Percentiles rank a stretch among this genome's conserved stretches.
phyloP scores from a whole-genome alignment of 306 rosid genomes.

The Gleditsia sinensis region DNA sequence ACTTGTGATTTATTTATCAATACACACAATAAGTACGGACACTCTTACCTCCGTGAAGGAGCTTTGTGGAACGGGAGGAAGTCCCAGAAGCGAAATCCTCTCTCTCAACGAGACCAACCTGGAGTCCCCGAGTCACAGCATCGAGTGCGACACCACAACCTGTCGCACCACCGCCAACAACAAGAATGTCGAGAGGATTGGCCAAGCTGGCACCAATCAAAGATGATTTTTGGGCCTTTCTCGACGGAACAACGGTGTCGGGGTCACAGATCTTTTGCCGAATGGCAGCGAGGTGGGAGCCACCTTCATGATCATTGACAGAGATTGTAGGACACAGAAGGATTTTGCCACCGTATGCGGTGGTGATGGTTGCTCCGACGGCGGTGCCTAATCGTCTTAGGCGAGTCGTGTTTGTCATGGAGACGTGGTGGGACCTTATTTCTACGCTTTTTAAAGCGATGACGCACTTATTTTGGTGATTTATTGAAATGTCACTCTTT shows the following conservation, averaged over 20 bases:
- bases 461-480: no score
- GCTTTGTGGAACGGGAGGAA: constrained; percentile 92
- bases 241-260: constrained; percentile 53
- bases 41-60: constrained; percentile 81
- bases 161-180: constrained; percentile 91
- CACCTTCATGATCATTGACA: constrained; percentile 43
- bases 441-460: no score
- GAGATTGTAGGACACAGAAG: constrained; percentile 43
- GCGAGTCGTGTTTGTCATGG: constrained; percentile 55
- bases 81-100: constrained; percentile 94
- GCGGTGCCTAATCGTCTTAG: constrained; percentile 56
- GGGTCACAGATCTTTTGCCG: constrained; percentile 68
- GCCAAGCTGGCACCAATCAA: constrained; percentile 55
- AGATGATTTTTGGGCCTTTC: constrained; percentile 68
- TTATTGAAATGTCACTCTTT: no score
- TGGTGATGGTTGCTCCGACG: constrained; percentile 48
- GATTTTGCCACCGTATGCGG: constrained; percentile 52
- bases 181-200: constrained; percentile 81
- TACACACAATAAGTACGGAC: no score
- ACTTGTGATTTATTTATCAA: no score
- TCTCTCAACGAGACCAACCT: constrained; percentile 88
- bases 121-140: constrained; percentile 84
- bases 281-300: constrained; percentile 43
- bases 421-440: no score
- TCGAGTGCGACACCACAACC: constrained; percentile 84